These are phyloP conservation scores for Mortierella antarctica DNA, from an alignment of 192 early-diverging fungal genomes.

Conservation along the genomic window DNA sequence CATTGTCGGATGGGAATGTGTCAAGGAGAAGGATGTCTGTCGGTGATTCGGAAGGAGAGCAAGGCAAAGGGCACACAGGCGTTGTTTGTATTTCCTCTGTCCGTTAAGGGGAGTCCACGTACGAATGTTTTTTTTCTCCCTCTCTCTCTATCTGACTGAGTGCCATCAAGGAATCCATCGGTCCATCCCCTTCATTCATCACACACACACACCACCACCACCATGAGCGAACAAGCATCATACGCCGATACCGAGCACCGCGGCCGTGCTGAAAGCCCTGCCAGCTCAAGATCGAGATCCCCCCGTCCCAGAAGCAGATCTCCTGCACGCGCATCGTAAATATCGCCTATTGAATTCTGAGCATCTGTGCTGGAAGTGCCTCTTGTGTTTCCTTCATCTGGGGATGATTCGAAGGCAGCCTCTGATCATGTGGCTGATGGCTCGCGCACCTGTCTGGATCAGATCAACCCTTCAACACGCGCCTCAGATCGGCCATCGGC, in stretches of 20 bases:
- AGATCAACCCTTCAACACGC: neutral
- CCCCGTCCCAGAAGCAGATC: conserved; percentile 50
- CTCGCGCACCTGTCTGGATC: too few relatives aligned
- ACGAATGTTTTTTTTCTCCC: neutral
- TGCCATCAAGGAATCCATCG: too few relatives aligned
- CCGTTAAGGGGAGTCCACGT: neutral
- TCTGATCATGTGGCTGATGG: too few relatives aligned
- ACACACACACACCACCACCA: neutral
- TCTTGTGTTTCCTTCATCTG: too few relatives aligned
- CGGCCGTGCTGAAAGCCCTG: conserved; percentile 30
- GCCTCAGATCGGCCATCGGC: too few relatives aligned
- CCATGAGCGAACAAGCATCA: conserved; percentile 40
- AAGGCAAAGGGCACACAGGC: too few relatives aligned
- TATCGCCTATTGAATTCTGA: neutral
- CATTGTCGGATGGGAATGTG: conserved; percentile 13
- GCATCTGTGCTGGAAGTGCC: neutral
- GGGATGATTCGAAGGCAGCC: too few relatives aligned
- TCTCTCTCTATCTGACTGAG: neutral
- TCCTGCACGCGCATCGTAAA: conserved; percentile 45
- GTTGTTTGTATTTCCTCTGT: neutral
- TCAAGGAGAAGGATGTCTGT: conserved; percentile 3
- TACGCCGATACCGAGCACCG: conserved; percentile 43
- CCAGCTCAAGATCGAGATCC: conserved; percentile 48
- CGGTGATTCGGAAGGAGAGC: too few relatives aligned
- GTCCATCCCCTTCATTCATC: neutral